Evolutionary conservation across 148 eudicot species (phyloP), one percentile per base, ranked within the genome.

Genomic region (Gaultheria prostrata): DNA sequence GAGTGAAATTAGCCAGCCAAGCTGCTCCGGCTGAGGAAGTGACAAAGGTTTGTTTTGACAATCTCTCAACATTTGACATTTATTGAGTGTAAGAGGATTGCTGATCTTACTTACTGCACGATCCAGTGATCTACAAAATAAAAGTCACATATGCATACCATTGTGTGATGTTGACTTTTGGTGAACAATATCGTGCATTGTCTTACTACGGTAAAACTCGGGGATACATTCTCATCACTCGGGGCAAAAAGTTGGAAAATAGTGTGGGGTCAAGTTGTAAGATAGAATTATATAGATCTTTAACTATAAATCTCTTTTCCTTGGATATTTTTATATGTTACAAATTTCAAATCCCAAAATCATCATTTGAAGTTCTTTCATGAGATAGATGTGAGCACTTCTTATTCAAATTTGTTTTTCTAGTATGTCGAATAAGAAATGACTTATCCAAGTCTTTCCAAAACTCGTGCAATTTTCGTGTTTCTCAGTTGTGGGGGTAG

Each of bases 1-100:
- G 99, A 30, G 98, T 95, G 86, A 89, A 88, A 24, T 65, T 94
- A 26, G 89, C 85, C 14, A 21, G 83, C 57, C 83, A 87, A 71
- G 88, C 88, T 79, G 88, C 97, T 48, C 91, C 97, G 17, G 85
- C 87, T 46, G 67, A 84, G 77, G 91, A 85, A 77, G 87, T 76
- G 78, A 84, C 91, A 86, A 87, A 87, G 93, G 93, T 91, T 67
- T 85, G 90, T 75, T 13, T 13, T 82, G 26, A 17, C 46, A 43
- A 35, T 85, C 63, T 49, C 13, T 24, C 49, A 18, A 21, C 10
- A 67, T 12, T 75, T 75, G 50, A 75, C 50, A 10, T 75, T 14
- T 21, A 48, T 75, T 0, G 30, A 45, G 32, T 35, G 0, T 20
- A 21, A 75, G 32, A n/a, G 6, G 8, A 24, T 46, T 75, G 54